Percentiles rank a stretch among this genome's conserved stretches.
Evolutionary conservation across 108 stramenopile species (phyloP).

Genomic region (Stephanodiscus minutulus): DNA sequence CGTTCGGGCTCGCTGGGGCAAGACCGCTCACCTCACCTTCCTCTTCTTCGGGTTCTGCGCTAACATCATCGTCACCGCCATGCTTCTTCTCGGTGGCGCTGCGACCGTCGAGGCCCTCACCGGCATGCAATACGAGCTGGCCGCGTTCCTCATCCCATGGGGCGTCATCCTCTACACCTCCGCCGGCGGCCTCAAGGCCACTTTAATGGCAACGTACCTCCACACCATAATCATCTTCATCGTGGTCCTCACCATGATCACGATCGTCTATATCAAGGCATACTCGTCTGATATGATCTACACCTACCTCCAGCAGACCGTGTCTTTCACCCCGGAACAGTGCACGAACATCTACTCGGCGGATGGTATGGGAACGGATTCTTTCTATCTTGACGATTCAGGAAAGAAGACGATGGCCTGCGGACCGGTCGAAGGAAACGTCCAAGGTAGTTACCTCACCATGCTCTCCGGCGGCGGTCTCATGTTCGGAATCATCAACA

Average conservation of each 20-base stretch:
- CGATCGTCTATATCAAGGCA: slow-evolving; percentile 69
- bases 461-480: slow-evolving; percentile 87
- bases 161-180: slow-evolving; percentile 93
- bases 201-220: slow-evolving; percentile 87
- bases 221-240: slow-evolving; percentile 86
- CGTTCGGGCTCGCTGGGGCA: slow-evolving; percentile 92
- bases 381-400: slow-evolving; percentile 54
- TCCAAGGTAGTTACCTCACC: slow-evolving; percentile 88
- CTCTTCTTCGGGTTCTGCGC: slow-evolving; percentile 85
- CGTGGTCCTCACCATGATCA: slow-evolving; percentile 84
- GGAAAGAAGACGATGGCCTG: slow-evolving; percentile 59
- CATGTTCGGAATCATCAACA: slow-evolving; percentile 95
- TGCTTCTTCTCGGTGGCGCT: slow-evolving; percentile 95
- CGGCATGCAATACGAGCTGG: slow-evolving; percentile 81
- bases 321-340: slow-evolving; percentile 59
- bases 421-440: slow-evolving; percentile 83
- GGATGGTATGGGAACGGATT: slow-evolving; percentile 44
- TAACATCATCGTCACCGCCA: slow-evolving; percentile 89
- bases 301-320: slow-evolving; percentile 57
- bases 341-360: slow-evolving; percentile 60
- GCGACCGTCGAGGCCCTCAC: slow-evolving; percentile 90
- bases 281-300: slow-evolving; percentile 74
- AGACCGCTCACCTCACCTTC: slow-evolving; percentile 86
- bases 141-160: slow-evolving; percentile 90
- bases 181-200: slow-evolving; percentile 90